phyloP scores from a whole-genome alignment of 495 filamentous ascomycete genomes.

The Hypoxylon subgilvum region DNA sequence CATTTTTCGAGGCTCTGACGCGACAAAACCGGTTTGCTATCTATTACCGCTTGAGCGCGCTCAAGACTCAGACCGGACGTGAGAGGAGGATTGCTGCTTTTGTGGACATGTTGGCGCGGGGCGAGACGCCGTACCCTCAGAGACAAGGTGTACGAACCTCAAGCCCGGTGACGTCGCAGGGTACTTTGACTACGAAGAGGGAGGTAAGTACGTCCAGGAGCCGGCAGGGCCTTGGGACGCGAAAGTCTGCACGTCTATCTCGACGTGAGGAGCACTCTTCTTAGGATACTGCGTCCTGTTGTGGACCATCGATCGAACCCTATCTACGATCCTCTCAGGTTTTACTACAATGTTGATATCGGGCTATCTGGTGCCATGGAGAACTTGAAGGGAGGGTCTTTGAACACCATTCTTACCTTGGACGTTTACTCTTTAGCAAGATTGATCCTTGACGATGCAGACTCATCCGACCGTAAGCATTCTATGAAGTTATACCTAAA shows the following conservation, averaged over 20 bases:
- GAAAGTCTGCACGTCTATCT: slow-evolving; percentile 11
- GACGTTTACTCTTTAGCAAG: no score
- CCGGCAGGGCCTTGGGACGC: neutral
- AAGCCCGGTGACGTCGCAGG: neutral
- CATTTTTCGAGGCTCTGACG: slow-evolving; percentile 14
- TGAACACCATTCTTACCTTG: no score
- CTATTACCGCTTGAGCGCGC: slow-evolving; percentile 31
- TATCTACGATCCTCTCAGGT: no score
- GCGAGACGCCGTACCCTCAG: slow-evolving; percentile 24
- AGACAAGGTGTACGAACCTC: slow-evolving; percentile 1
- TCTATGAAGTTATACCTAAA: no score
- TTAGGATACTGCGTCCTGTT: no score
- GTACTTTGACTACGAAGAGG: neutral
- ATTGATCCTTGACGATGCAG: no score
- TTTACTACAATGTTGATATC: no score
- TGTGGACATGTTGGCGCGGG: slow-evolving; percentile 33
- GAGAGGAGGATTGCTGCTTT: slow-evolving; percentile 35
- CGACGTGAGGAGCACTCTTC: neutral
- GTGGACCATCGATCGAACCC: no score
- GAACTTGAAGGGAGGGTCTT: no score
- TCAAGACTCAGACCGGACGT: slow-evolving; percentile 34
- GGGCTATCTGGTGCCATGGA: no score
- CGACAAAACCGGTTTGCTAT: slow-evolving; percentile 34
- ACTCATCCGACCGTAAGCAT: no score
- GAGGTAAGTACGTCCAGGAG: neutral